Conservation (phyloP, 2,329 filamentous ascomycete genomes). For the Fusarium praegraminearum region DNA sequence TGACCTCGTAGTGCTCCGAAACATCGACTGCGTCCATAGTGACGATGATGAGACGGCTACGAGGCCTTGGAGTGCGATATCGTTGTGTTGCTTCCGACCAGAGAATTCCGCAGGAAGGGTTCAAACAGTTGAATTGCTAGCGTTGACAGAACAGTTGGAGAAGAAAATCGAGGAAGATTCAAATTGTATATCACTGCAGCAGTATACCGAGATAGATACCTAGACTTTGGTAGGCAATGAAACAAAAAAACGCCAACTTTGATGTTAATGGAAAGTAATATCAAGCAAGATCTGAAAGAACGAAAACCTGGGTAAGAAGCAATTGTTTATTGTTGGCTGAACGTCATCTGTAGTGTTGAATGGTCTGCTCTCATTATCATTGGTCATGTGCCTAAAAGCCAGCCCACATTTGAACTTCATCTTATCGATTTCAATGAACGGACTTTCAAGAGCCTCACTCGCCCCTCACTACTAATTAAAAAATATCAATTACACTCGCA, state of each 20-base stretch:
- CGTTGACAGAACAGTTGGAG: not conserved
- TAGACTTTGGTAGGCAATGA: not conserved
- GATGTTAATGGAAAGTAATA: not conserved
- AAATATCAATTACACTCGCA: slow-evolving; percentile 8
- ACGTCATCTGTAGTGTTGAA: slow-evolving; percentile 27
- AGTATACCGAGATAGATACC: not conserved
- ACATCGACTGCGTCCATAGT: slow-evolving; percentile 68
- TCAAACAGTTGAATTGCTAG: not conserved
- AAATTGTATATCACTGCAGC: slow-evolving; percentile 3
- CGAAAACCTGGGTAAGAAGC: not conserved
- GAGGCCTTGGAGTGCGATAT: slow-evolving; percentile 44
- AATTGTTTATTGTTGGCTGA: slow-evolving; percentile 5
- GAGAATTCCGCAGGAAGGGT: not conserved
- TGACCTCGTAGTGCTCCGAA: slow-evolving; percentile 71
- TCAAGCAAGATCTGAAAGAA: not conserved
- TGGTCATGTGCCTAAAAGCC: slow-evolving; percentile 17
- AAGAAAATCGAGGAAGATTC: slow-evolving; percentile 19
- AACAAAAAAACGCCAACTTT: slow-evolving; percentile 11
- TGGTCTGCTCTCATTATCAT: slow-evolving; percentile 34
- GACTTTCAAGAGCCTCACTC: slow-evolving; percentile 15
- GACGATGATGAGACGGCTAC: slow-evolving; percentile 47
- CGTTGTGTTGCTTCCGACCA: not conserved
- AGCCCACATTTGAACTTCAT: slow-evolving; percentile 21
- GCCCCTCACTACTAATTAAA: slow-evolving; percentile 5
- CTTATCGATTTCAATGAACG: slow-evolving; percentile 14